Conservation (phyloP, 257 asterid species). For the Salvia miltiorrhiza region DNA sequence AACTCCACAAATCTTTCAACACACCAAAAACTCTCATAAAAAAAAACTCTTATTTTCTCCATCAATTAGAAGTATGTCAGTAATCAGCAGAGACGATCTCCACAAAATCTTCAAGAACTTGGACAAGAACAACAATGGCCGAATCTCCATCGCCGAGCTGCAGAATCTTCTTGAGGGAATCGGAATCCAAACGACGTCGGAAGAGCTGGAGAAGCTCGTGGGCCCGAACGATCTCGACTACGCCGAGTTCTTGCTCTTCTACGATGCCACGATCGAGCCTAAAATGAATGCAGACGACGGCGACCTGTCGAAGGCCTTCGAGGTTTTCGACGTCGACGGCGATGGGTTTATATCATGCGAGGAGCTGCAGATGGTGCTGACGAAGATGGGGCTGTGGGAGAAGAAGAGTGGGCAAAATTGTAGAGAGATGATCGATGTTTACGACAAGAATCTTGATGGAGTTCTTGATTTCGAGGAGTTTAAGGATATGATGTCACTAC, state of each 20-base stretch:
- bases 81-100: not conserved
- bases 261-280: conserved; percentile 27
- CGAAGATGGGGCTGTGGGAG: conserved; percentile 45
- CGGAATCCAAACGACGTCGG: conserved; percentile 24
- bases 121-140: conserved; percentile 43
- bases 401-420: conserved; percentile 32
- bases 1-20: not conserved
- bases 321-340: conserved; percentile 42
- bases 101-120: conserved; percentile 45
- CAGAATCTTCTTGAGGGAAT: conserved; percentile 26
- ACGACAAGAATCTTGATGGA: conserved; percentile 44
- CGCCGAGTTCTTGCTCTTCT: conserved; percentile 43
- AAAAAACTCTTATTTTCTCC: not conserved
- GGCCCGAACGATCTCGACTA: conserved; percentile 33
- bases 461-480: conserved; percentile 51
- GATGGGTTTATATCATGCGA: conserved; percentile 62
- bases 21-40: not conserved
- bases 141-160: conserved; percentile 41
- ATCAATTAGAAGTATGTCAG: not conserved
- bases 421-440: conserved; percentile 35
- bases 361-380: conserved; percentile 39
- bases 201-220: conserved; percentile 43
- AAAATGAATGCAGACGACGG: not conserved
- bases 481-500: conserved; percentile 41
- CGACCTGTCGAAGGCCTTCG: conserved; percentile 36